Percentiles rank a stretch among this genome's conserved stretches.
phyloP scores from a whole-genome alignment of 768 basidiomycete genomes.

The Rhizopogon vulgaris region DNA sequence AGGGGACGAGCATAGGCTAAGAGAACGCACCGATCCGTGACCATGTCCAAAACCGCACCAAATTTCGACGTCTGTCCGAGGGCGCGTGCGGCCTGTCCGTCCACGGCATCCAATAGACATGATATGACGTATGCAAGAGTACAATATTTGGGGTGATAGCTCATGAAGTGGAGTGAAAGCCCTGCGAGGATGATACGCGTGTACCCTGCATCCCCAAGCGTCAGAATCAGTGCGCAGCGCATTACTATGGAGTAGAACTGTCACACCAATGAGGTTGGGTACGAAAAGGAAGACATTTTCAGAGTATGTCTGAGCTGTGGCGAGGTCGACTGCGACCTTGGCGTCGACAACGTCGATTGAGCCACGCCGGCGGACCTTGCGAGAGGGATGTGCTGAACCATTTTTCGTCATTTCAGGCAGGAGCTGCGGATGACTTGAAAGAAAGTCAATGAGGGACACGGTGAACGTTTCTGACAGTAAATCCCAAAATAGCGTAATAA shows the following conservation, averaged over 20 bases:
- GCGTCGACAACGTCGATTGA: conserved; percentile 75
- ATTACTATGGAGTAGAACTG: conserved; percentile 3
- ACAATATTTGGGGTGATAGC: conserved; percentile 88
- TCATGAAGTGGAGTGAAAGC: conserved; percentile 87
- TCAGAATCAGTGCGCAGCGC: neutral
- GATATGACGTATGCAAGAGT: conserved; percentile 86
- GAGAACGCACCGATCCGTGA: conserved; percentile 81
- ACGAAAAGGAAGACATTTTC: conserved; percentile 98
- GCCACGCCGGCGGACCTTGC: conserved; percentile 35
- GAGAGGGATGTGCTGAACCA: conserved; percentile 23
- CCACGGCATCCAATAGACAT: conserved; percentile 90
- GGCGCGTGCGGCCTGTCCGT: conserved; percentile 86
- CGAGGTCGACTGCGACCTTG: conserved; percentile 81
- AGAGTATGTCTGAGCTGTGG: conserved; percentile 77
- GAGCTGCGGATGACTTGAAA: neutral
- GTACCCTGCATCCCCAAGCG: conserved; percentile 54
- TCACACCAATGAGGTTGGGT: conserved; percentile 90
- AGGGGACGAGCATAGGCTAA: neutral
- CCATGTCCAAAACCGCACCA: conserved; percentile 98
- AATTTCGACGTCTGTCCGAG: conserved; percentile 92
- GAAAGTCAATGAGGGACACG: neutral
- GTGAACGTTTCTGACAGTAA: neutral
- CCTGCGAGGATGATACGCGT: conserved; percentile 86
- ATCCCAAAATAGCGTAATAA: neutral
- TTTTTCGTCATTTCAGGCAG: conserved; percentile 7